phyloP scores from a whole-genome alignment of 495 filamentous ascomycete species.

The Daldinia decipiens region DNA sequence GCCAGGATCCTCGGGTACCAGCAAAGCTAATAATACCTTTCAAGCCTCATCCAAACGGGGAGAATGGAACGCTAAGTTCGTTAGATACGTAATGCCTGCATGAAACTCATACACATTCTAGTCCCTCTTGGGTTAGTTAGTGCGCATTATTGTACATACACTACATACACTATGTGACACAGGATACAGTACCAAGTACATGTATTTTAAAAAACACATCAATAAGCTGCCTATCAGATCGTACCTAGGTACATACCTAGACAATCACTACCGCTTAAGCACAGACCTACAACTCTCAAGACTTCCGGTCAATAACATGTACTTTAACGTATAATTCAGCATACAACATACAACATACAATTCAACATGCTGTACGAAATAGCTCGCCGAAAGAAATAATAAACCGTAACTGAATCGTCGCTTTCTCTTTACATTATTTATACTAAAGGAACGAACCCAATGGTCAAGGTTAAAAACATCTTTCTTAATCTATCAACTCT shows the following conservation, averaged over 20 bases:
- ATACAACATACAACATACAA: neutral
- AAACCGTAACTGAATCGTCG: neutral
- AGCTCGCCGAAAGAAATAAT: neutral
- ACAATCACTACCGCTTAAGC: neutral
- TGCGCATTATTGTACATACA: neutral
- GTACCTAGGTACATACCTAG: no score
- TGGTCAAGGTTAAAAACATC: neutral
- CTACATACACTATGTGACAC: neutral
- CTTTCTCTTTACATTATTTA: neutral
- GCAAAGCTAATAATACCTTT: slow-evolving; percentile 7
- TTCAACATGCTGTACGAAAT: slow-evolving; percentile 2
- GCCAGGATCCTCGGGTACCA: neutral
- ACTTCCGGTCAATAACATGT: neutral
- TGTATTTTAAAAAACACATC: neutral
- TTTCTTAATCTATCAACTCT: neutral
- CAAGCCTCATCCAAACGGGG: slow-evolving; percentile 17
- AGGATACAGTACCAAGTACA: no score
- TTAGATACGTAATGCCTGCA: slow-evolving; percentile 26
- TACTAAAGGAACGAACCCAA: neutral
- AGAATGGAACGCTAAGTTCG: slow-evolving; percentile 2
- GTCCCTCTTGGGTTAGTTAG: neutral
- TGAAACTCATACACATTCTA: slow-evolving; percentile 1
- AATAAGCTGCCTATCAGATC: neutral
- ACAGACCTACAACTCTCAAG: slow-evolving; percentile 3
- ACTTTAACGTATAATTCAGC: neutral